Evolutionary conservation across 2,329 filamentous ascomycete genomes (phyloP).

Genomic region (Ceratocystis alfenasii): DNA sequence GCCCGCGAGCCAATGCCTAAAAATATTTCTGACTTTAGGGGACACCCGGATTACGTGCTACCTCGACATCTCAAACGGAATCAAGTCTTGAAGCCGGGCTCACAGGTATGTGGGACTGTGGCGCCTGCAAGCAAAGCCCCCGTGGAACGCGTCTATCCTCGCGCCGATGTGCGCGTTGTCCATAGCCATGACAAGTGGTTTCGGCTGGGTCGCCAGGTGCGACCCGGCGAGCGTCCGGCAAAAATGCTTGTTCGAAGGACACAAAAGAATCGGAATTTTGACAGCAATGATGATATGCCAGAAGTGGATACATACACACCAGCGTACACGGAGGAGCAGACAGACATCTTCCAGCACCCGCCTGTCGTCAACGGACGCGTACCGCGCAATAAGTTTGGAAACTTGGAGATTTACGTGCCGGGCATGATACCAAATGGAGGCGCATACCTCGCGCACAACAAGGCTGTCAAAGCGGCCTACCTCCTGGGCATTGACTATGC

Average conservation of each 20-base stretch:
- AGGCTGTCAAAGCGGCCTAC: slow-evolving; percentile 59
- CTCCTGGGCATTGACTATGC: slow-evolving; percentile 73
- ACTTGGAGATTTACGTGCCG: slow-evolving; percentile 84
- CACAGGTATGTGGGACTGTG: slow-evolving; percentile 64
- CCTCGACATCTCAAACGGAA: slow-evolving; percentile 73
- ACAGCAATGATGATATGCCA: slow-evolving; percentile 28
- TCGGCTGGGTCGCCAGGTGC: slow-evolving; percentile 69
- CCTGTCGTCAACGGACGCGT: slow-evolving; percentile 63
- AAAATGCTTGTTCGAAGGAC: slow-evolving; percentile 47
- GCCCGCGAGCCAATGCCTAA: slow-evolving; percentile 73
- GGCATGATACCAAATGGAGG: slow-evolving; percentile 82
- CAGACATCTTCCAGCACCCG: slow-evolving; percentile 61
- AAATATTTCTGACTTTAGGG: slow-evolving; percentile 77
- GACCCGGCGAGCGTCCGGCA: slow-evolving; percentile 63
- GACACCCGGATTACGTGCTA: slow-evolving; percentile 71
- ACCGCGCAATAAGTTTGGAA: slow-evolving; percentile 86
- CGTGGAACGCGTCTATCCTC: slow-evolving; percentile 69
- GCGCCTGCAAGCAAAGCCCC: slow-evolving; percentile 49
- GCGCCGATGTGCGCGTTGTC: slow-evolving; percentile 66
- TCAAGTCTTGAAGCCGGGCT: slow-evolving; percentile 65
- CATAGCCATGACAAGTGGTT: slow-evolving; percentile 84
- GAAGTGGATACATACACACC: slow-evolving; percentile 40
- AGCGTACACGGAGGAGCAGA: slow-evolving; percentile 51
- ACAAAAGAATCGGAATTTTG: slow-evolving; percentile 23
- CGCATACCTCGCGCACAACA: slow-evolving; percentile 50